A percentile compares a stretch with the other conserved stretches of the same genome.
Evolutionary conservation across 2,329 filamentous ascomycete genomes (phyloP).

Genomic region (Botrytis byssoidea): DNA sequence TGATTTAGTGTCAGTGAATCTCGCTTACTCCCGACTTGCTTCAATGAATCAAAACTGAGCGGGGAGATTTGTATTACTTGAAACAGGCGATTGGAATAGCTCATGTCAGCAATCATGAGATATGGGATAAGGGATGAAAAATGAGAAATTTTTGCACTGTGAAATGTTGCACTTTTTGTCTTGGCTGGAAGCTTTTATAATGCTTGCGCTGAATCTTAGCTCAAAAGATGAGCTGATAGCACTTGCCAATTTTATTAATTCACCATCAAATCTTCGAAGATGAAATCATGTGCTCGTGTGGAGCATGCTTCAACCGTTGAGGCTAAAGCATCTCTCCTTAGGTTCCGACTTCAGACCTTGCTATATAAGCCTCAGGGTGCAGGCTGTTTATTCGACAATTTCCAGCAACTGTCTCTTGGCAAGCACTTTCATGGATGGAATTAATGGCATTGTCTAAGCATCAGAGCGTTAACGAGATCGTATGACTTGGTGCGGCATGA

Average conservation of each 20-base stretch:
- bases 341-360: fast-evolving
- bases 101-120: neutral
- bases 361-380: neutral
- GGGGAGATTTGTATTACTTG: neutral
- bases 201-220: neutral
- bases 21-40: neutral
- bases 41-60: neutral
- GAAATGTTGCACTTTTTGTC: neutral
- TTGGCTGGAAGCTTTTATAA: neutral
- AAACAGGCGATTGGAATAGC: fast-evolving
- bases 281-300: neutral
- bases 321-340: no score
- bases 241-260: neutral
- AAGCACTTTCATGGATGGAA: neutral
- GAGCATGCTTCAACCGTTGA: neutral
- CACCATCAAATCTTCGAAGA: neutral
- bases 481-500: neutral
- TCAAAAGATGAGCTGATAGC: neutral
- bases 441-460: neutral
- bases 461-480: neutral
- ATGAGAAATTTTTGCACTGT: neutral
- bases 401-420: neutral
- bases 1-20: neutral
- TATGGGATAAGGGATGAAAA: neutral
- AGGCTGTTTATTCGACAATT: neutral